Percentiles rank a stretch among this genome's conserved stretches.
These are phyloP conservation scores for Quercus tomentella DNA, from an alignment of 331 rosid species.

Conservation along the genomic window DNA sequence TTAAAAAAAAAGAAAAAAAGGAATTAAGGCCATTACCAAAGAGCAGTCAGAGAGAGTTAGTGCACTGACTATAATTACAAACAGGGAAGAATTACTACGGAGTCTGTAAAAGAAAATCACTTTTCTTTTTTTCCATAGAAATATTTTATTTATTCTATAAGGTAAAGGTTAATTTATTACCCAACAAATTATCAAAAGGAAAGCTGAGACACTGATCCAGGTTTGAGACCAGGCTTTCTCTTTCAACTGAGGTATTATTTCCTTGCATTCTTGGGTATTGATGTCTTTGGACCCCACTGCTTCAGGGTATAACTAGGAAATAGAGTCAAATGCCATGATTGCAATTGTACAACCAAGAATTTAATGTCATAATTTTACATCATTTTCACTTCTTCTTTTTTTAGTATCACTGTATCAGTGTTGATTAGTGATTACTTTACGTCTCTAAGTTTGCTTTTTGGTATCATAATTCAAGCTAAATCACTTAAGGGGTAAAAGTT, in stretches of 20 bases:
- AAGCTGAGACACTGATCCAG: too few relatives aligned
- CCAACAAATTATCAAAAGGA: too few relatives aligned
- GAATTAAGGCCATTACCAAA: background rate
- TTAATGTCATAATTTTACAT: conserved; percentile 13
- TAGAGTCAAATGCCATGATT: conserved; percentile 6
- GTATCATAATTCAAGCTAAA: too few relatives aligned
- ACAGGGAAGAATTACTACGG: background rate
- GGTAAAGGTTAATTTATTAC: background rate
- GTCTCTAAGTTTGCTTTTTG: background rate
- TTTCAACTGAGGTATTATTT: too few relatives aligned
- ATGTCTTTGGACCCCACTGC: background rate
- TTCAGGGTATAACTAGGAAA: background rate
- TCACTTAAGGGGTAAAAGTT: too few relatives aligned
- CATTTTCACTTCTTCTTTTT: conserved; percentile 3
- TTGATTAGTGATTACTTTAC: conserved; percentile 3
- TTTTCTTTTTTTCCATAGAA: background rate
- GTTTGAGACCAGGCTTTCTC: too few relatives aligned
- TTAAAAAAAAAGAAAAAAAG: background rate
- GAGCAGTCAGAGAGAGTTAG: too few relatives aligned
- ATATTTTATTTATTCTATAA: background rate
- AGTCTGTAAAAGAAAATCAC: background rate
- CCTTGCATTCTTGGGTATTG: background rate
- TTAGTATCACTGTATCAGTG: background rate
- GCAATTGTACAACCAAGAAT: conserved; percentile 23
- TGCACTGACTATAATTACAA: too few relatives aligned